These are phyloP conservation scores for Talaromyces thailandensis DNA, from an alignment of 495 filamentous ascomycete genomes.

Conservation along the genomic window DNA sequence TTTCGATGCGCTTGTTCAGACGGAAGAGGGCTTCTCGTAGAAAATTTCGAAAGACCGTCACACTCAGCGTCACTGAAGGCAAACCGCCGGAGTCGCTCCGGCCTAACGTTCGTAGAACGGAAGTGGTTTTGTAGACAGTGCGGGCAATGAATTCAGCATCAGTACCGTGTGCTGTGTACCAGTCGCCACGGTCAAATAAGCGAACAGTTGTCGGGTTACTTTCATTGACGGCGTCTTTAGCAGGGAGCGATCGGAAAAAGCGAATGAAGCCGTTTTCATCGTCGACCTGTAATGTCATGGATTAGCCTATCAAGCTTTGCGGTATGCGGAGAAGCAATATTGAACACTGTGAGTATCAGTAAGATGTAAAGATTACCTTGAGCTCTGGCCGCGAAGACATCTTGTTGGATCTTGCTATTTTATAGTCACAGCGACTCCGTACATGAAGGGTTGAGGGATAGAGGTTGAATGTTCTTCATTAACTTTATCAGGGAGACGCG, in stretches of 20 bases:
- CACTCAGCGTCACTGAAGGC: slow-evolving; percentile 85
- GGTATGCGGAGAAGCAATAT: neutral
- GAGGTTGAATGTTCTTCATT: neutral
- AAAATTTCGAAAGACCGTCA: slow-evolving; percentile 92
- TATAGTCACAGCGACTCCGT: neutral
- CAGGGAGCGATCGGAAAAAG: slow-evolving; percentile 76
- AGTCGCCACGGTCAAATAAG: slow-evolving; percentile 90
- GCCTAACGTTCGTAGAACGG: slow-evolving; percentile 84
- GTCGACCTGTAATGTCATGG: slow-evolving; percentile 56
- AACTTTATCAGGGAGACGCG: slow-evolving; percentile 16
- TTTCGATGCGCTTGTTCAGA: slow-evolving; percentile 82
- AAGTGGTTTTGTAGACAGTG: slow-evolving; percentile 95
- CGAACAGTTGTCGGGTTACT: slow-evolving; percentile 51
- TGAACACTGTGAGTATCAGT: neutral
- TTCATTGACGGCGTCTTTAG: slow-evolving; percentile 50
- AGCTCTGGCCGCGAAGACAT: slow-evolving; percentile 92
- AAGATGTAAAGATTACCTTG: slow-evolving; percentile 49
- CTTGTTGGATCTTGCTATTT: slow-evolving; percentile 12
- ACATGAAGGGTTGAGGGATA: neutral
- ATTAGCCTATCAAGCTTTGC: slow-evolving; percentile 1
- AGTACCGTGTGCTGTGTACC: slow-evolving; percentile 86
- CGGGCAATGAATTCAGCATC: slow-evolving; percentile 92
- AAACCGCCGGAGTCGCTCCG: slow-evolving; percentile 72
- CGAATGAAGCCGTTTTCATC: slow-evolving; percentile 94
- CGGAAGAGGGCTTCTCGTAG: slow-evolving; percentile 88